phyloP scores from a whole-genome alignment of 768 basidiomycete species.

The Trametes cinnabarina region DNA sequence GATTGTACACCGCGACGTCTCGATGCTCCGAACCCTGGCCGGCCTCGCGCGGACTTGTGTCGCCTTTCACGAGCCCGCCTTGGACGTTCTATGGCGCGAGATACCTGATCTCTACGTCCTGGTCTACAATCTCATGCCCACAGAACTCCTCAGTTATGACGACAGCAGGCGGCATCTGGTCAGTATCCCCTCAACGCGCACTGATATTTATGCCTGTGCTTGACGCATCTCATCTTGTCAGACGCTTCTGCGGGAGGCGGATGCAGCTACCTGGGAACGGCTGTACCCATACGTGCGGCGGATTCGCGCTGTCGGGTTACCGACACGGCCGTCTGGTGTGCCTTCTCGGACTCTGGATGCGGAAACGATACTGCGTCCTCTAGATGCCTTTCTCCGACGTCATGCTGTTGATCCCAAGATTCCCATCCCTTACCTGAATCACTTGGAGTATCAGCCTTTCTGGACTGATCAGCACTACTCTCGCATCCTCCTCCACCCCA shows the following conservation, averaged over 20 bases:
- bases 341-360: background rate
- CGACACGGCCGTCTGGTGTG: background rate
- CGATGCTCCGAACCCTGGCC: background rate
- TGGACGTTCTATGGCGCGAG: slow-evolving; percentile 1
- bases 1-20: background rate
- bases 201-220: too few relatives aligned
- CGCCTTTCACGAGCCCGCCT: background rate
- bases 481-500: background rate
- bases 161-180: background rate
- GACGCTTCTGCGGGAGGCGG: background rate
- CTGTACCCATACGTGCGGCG: background rate
- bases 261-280: background rate
- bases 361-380: background rate
- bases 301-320: background rate
- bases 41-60: slow-evolving; percentile 1
- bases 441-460: too few relatives aligned
- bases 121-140: background rate
- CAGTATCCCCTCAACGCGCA: too few relatives aligned
- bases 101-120: slow-evolving; percentile 4
- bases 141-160: background rate
- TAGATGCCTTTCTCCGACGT: too few relatives aligned
- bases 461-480: background rate
- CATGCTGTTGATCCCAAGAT: too few relatives aligned
- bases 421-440: too few relatives aligned
- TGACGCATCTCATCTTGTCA: too few relatives aligned